Base-by-base conservation (phyloP, 257 asterid genomes). In the Misopates orontium region DNA sequence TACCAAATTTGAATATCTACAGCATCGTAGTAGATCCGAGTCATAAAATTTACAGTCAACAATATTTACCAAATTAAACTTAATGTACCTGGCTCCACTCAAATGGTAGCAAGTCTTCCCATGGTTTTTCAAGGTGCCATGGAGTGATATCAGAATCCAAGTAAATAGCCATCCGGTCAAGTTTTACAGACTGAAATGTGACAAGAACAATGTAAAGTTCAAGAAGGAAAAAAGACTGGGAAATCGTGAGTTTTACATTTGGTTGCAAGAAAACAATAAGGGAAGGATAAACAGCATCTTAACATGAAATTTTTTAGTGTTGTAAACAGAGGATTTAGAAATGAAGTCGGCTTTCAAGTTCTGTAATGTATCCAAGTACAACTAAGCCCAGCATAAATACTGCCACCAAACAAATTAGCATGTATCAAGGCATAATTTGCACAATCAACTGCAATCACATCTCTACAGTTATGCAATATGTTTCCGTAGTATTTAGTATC, bases 21-120 rank as follows among this genome's bases (percentile, higher is more conserved):
- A 77, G 70, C 62, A 49, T 56, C 5, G 63, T 70, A 80, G 62
- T 67, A 72, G 73, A 23, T 45, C 68, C 49, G 61, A 53, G 48
- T 57, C 62, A 54, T 42, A 55, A 56, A 71, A 56, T 22, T 68
- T 15, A 64, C 42, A 67, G 59, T 56, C 28, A 69, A 31, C 55
- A 59, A 63, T 25, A 69, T 44, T 54, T 13, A 56, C 40, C 20
- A 55, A 60, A 56, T 60, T 81, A 69, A 66, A 67, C 70, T 32
- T 52, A 56, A 62, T 68, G 73, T 67, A 90, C 99, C 99, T 90
- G 95, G 66, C 60, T 82, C 99, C 99, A 93, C 72, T 93, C 96
- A 41, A 60, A 60, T 19, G 96, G 97, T 57, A 67, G 78, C 80
- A 93, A 83, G 60, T 86, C 84, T 71, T 84, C 90, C 99, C 97